Evolutionary conservation across 768 basidiomycete genomes (phyloP).

Genomic region (Termitomyces eurrhizus): DNA sequence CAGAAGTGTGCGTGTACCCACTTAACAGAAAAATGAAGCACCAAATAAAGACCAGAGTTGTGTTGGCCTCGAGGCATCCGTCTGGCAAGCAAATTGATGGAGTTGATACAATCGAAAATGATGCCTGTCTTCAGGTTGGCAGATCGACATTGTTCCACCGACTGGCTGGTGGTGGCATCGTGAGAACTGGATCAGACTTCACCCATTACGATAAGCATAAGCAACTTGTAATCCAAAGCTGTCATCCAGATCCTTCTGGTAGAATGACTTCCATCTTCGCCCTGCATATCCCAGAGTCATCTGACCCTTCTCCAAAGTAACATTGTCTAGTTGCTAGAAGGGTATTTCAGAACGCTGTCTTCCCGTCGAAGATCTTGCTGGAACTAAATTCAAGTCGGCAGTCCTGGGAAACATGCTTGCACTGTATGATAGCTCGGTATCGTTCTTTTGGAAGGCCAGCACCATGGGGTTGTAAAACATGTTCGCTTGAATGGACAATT

Average conservation of each 20-base stretch:
- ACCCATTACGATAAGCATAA: background rate
- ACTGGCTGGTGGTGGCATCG: slow-evolving; percentile 16
- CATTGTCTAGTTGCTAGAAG: slow-evolving; percentile 11
- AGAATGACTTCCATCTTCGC: slow-evolving; percentile 14
- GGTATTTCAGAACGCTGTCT: slow-evolving; percentile 8
- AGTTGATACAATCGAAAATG: background rate
- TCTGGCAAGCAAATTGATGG: background rate
- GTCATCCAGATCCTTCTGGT: slow-evolving; percentile 9
- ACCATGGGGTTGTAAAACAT: slow-evolving; percentile 11
- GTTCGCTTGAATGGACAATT: slow-evolving; percentile 16
- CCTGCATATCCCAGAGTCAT: slow-evolving; percentile 17
- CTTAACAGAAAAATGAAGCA: background rate
- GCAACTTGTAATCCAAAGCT: background rate
- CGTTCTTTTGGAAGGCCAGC: slow-evolving; percentile 14
- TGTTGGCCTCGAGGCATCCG: slow-evolving; percentile 1
- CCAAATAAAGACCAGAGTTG: background rate
- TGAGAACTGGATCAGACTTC: background rate
- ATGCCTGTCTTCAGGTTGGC: background rate
- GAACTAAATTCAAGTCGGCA: slow-evolving; percentile 1
- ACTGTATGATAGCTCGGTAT: slow-evolving; percentile 16
- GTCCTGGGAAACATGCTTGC: slow-evolving; percentile 1
- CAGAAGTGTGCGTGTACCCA: background rate
- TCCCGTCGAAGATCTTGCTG: slow-evolving; percentile 11
- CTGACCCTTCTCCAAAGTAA: slow-evolving; percentile 10
- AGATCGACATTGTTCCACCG: slow-evolving; percentile 6